phyloP scores from a whole-genome alignment of 225 moss, liverwort and hornwort species.

The Antitrichia curtipendula region DNA sequence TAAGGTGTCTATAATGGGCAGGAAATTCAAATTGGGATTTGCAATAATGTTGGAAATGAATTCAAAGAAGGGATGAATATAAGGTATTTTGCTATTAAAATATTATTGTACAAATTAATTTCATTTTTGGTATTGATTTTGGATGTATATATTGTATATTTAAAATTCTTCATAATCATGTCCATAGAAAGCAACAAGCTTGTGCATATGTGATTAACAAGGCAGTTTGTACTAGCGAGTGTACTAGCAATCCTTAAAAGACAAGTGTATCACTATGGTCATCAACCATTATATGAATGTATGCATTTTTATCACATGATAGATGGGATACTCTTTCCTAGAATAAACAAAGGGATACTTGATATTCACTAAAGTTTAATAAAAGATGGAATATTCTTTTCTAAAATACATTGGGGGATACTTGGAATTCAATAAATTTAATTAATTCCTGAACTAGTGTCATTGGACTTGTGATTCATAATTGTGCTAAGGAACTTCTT shows the following conservation, averaged over 20 bases:
- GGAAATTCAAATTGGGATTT: background rate
- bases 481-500: fast-evolving
- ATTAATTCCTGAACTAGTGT: background rate
- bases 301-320: fast-evolving
- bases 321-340: fast-evolving
- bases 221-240: too few relatives aligned
- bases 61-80: too few relatives aligned
- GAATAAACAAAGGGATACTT: too few relatives aligned
- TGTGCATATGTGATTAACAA: background rate
- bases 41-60: background rate
- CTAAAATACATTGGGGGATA: too few relatives aligned
- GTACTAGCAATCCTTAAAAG: too few relatives aligned
- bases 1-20: background rate
- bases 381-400: too few relatives aligned
- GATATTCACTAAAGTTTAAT: too few relatives aligned
- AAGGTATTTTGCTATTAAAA: fast-evolving
- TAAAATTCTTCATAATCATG: background rate
- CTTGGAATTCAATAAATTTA: background rate
- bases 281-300: background rate
- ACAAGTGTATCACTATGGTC: background rate
- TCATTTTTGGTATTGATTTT: too few relatives aligned
- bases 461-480: background rate
- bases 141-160: fast-evolving
- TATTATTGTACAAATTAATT: too few relatives aligned
- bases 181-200: fast-evolving